These are phyloP conservation scores for Gracilariopsis chorda DNA, from an alignment of 23 red algal species.

Conservation along the genomic window DNA sequence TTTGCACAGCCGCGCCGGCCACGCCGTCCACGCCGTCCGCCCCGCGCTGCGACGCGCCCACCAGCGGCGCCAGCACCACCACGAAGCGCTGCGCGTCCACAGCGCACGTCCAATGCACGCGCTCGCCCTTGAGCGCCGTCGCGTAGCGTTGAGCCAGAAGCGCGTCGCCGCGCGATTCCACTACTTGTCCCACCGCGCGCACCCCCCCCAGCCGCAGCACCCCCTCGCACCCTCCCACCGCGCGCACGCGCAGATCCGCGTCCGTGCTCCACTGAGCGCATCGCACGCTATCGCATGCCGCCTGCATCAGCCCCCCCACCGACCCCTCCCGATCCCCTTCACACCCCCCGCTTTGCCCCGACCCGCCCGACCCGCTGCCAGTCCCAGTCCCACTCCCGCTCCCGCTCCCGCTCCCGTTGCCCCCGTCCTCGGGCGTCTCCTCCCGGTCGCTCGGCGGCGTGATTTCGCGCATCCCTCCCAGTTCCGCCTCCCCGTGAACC, in stretches of 20 bases:
- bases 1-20: background rate
- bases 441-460: conserved; percentile 46
- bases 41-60: background rate
- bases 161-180: background rate
- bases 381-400: background rate
- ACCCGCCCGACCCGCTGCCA: background rate
- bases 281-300: background rate
- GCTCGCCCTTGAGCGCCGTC: background rate
- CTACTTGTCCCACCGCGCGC: background rate
- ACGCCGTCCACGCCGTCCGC: background rate
- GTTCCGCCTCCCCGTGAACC: conserved; percentile 16
- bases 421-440: conserved; percentile 32
- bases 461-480: conserved; percentile 25
- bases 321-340: background rate
- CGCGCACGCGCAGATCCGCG: background rate
- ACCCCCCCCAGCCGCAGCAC: conserved; percentile 12
- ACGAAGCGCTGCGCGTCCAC: background rate
- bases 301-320: background rate
- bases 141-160: background rate
- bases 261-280: conserved; percentile 41
- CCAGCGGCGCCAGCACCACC: background rate
- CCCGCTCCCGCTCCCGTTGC: background rate
- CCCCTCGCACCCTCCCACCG: conserved; percentile 7
- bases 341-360: background rate
- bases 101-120: conserved; percentile 19